A percentile compares a stretch with the other conserved stretches of the same genome.
Evolutionary conservation across 2,329 filamentous ascomycete species (phyloP).

Genomic region (Neoascochyta sp.): DNA sequence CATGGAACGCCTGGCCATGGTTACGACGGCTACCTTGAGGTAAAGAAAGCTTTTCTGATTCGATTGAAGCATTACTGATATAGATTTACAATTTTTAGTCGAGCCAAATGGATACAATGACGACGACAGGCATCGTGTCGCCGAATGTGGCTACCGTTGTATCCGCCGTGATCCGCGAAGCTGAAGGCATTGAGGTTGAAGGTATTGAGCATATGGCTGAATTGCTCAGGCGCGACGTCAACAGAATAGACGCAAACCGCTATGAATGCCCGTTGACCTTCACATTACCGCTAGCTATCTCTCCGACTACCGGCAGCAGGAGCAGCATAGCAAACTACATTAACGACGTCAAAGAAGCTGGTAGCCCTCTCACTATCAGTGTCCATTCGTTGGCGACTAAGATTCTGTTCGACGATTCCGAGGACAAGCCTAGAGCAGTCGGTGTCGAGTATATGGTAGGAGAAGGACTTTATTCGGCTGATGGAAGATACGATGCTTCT

Average conservation of each 20-base stretch:
- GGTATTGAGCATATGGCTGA: constrained; percentile 3
- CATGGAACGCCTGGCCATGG: constrained; percentile 13
- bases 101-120: too few species aligned
- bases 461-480: constrained; percentile 37
- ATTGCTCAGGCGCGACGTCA: constrained; percentile 8
- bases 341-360: constrained; percentile 43
- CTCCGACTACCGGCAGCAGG: too few species aligned
- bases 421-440: constrained; percentile 47
- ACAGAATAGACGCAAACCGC: constrained; percentile 7
- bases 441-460: constrained; percentile 41
- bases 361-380: constrained; percentile 53
- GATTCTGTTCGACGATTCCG: constrained; percentile 58
- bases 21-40: constrained; percentile 9
- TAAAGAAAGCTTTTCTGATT: constrained; percentile 2
- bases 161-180: constrained; percentile 1
- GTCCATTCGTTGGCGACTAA: constrained; percentile 61
- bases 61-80: too few species aligned
- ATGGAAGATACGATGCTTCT: constrained; percentile 32
- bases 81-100: too few species aligned
- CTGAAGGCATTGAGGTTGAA: constrained; percentile 2
- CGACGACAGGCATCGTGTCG: too few species aligned
- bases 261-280: constrained; percentile 34
- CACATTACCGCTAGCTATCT: constrained; percentile 53
- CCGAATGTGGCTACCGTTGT: too few species aligned
- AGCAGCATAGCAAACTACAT: too few species aligned